These are phyloP conservation scores for Podospora appendiculata DNA, from an alignment of 495 filamentous ascomycete genomes.

Conservation along the genomic window DNA sequence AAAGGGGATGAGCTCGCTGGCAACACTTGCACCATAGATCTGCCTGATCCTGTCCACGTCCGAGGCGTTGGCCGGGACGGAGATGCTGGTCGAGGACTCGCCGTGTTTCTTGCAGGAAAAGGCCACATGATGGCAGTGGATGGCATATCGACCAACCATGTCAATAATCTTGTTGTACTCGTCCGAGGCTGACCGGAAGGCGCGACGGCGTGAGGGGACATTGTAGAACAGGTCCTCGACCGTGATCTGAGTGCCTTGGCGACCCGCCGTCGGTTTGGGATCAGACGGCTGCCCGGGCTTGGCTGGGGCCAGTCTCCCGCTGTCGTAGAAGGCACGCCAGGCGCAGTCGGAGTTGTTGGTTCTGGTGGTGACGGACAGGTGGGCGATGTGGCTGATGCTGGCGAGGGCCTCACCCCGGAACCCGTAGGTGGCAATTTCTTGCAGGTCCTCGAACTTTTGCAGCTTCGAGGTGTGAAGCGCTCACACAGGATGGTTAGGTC, in stretches of 20 bases:
- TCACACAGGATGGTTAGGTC: slow-evolving; percentile 93
- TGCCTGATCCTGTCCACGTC: slow-evolving; percentile 80
- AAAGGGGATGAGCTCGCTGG: slow-evolving; percentile 83
- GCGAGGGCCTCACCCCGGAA: slow-evolving; percentile 96
- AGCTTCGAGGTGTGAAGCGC: slow-evolving; percentile 93
- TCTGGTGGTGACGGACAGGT: slow-evolving; percentile 89
- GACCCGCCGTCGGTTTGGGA: slow-evolving; percentile 81
- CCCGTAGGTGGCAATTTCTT: slow-evolving; percentile 88
- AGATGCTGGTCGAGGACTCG: slow-evolving; percentile 72
- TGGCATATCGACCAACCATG: slow-evolving; percentile 85
- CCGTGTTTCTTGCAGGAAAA: slow-evolving; percentile 98
- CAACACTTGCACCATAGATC: slow-evolving; percentile 77
- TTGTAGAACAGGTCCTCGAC: slow-evolving; percentile 99
- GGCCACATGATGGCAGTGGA: slow-evolving; percentile 86
- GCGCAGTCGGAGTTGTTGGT: slow-evolving; percentile 85
- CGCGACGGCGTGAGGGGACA: slow-evolving; percentile 76
- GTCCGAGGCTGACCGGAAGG: slow-evolving; percentile 86
- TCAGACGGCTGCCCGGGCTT: slow-evolving; percentile 90
- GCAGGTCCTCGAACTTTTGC: slow-evolving; percentile 89
- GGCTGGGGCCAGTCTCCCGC: slow-evolving; percentile 73
- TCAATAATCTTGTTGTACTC: slow-evolving; percentile 98
- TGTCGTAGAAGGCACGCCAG: slow-evolving; percentile 78
- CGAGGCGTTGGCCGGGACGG: slow-evolving; percentile 62
- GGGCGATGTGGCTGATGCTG: slow-evolving; percentile 97
- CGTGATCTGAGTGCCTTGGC: slow-evolving; percentile 93